Evolutionary conservation across 2,329 filamentous ascomycete genomes (phyloP).

Genomic region (Ceratocystis ficicola): DNA sequence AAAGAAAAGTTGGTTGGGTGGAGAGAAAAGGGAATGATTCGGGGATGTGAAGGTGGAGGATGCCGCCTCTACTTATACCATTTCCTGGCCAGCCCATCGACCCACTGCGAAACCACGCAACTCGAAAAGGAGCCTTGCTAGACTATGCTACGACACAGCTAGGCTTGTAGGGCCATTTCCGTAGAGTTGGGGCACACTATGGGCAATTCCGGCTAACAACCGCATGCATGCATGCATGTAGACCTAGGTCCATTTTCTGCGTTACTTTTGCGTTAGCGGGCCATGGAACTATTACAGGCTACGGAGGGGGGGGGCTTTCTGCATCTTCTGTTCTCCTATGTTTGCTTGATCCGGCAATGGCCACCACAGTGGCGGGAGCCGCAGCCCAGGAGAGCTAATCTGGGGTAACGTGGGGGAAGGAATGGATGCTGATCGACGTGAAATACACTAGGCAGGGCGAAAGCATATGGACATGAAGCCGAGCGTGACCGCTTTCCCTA

Average conservation of each 20-base stretch:
- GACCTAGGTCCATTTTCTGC: too few species aligned
- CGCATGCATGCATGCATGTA: too few species aligned
- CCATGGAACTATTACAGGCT: background rate
- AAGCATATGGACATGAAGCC: background rate
- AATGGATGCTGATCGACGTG: background rate
- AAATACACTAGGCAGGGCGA: background rate
- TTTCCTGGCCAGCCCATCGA: background rate
- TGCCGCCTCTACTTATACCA: background rate
- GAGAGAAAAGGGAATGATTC: background rate
- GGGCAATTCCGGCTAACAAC: background rate
- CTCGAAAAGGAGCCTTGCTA: too few species aligned
- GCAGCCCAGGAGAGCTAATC: background rate
- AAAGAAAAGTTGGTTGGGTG: background rate
- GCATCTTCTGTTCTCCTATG: background rate
- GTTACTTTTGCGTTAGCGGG: too few species aligned
- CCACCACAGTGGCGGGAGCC: background rate
- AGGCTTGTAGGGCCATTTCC: background rate
- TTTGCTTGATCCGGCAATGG: conserved; percentile 2
- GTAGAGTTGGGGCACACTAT: background rate
- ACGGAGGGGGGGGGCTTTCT: background rate
- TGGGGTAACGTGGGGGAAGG: conserved; percentile 7
- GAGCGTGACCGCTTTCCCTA: too few species aligned
- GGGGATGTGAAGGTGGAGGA: background rate
- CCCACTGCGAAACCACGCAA: background rate
- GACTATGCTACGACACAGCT: background rate